Evolutionary conservation across 1,284 basidiomycete genomes (phyloP).

Genomic region (Puccinia horiana): DNA sequence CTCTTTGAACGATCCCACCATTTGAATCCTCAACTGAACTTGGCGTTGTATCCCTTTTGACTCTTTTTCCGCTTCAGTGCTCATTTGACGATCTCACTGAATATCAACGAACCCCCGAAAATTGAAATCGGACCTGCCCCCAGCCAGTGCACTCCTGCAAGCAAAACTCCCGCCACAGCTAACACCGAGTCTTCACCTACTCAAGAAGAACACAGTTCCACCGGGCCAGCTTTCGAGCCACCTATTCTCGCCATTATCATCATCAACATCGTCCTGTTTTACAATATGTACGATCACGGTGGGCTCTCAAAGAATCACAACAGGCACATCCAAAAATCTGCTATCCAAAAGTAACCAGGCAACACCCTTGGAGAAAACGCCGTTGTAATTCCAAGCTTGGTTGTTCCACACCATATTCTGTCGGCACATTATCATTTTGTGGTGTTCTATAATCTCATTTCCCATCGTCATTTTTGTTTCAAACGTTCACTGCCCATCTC

Average conservation of each 20-base stretch:
- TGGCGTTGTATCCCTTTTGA: neutral
- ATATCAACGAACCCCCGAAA: neutral
- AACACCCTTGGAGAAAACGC: neutral
- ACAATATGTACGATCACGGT: neutral
- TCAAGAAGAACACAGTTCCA: neutral
- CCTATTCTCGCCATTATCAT: neutral
- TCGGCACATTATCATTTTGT: neutral
- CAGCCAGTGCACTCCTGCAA: neutral
- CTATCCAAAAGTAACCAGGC: neutral
- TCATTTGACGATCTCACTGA: constrained; percentile 11
- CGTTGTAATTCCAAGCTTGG: neutral
- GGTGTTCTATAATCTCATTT: neutral
- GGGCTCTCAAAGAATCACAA: too few species aligned
- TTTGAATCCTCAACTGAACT: neutral
- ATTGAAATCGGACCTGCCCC: neutral
- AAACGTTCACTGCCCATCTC: too few species aligned
- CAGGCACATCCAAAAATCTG: neutral
- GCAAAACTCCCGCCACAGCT: neutral
- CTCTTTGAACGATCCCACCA: neutral
- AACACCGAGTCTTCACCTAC: neutral
- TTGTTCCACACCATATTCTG: neutral
- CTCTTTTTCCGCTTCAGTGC: neutral
- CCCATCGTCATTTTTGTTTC: neutral
- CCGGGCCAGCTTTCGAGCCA: neutral
- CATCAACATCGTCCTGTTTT: constrained; percentile 1